These are phyloP conservation scores for Phycomyces blakesleeanus DNA, from an alignment of 192 early-diverging fungal species.

Conservation along the genomic window DNA sequence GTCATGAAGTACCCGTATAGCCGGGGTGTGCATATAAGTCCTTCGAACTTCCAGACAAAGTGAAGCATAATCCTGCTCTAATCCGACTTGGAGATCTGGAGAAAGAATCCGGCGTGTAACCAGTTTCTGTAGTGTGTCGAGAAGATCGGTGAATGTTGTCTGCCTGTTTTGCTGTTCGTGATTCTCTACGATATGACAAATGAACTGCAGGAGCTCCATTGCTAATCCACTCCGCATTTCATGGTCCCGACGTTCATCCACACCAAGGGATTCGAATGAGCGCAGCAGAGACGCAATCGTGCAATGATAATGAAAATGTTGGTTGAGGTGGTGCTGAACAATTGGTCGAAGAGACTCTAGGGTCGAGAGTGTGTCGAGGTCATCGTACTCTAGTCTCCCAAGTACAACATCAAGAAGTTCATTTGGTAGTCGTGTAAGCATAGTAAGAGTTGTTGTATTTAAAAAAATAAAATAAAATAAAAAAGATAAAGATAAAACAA, in stretches of 20 bases:
- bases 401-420: conserved; percentile 21
- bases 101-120: conserved; percentile 15
- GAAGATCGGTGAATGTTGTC: conserved; percentile 18
- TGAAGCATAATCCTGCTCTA: conserved; percentile 26
- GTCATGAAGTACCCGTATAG: conserved; percentile 36
- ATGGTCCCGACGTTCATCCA: conserved; percentile 53
- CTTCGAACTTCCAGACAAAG: conserved; percentile 30
- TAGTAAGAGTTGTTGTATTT: not conserved
- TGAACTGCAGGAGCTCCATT: conserved; percentile 6
- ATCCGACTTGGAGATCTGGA: conserved; percentile 2
- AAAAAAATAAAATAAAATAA: not conserved
- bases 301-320: conserved; percentile 22
- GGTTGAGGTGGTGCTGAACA: conserved; percentile 4
- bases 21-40: conserved; percentile 30
- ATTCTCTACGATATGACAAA: conserved; percentile 17
- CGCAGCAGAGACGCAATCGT: conserved; percentile 40
- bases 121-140: conserved; percentile 28
- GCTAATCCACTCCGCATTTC: conserved; percentile 12
- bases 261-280: conserved; percentile 88
- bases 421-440: conserved; percentile 9
- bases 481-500: not conserved
- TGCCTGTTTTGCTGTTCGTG: conserved; percentile 21
- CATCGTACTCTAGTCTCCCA: conserved; percentile 16
- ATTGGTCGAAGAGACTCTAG: conserved; percentile 1
- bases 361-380: conserved; percentile 12